A percentile compares a stretch with the other conserved stretches of the same genome.
Conservation (phyloP, 2,329 filamentous ascomycete genomes). For the Cladophialophora carrionii region DNA sequence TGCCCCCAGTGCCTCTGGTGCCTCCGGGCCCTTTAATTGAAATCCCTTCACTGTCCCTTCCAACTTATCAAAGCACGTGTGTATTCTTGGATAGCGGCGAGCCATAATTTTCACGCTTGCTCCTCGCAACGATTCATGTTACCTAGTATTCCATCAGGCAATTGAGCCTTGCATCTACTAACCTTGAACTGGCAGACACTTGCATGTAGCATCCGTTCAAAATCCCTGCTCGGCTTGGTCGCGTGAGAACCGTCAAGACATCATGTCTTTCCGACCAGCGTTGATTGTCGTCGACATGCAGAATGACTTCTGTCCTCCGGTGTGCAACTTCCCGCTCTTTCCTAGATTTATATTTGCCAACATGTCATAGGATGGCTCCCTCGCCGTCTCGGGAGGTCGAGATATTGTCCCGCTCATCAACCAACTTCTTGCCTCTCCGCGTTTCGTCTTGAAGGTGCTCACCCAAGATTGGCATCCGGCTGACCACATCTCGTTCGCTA, state of each 20-base stretch:
- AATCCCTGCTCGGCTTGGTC: background rate
- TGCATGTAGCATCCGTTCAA: background rate
- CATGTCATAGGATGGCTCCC: constrained; percentile 69
- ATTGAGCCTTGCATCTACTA: background rate
- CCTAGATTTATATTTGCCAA: background rate
- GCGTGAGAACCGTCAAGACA: background rate
- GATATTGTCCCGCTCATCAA: constrained; percentile 73
- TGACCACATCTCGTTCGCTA: constrained; percentile 85
- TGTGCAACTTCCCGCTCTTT: constrained; percentile 59
- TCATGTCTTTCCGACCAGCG: constrained; percentile 54
- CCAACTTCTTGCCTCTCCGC: constrained; percentile 67
- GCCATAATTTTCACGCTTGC: background rate
- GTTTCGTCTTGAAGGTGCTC: constrained; percentile 73
- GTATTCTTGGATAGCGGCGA: background rate
- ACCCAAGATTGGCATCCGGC: constrained; percentile 91
- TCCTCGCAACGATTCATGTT: background rate
- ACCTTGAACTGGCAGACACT: background rate
- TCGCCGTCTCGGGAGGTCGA: constrained; percentile 77
- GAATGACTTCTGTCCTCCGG: constrained; percentile 91
- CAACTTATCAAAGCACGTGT: background rate
- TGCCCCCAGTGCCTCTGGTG: background rate
- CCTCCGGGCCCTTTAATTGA: background rate
- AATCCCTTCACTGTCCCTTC: background rate
- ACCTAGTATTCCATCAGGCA: background rate
- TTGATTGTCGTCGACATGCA: constrained; percentile 83